Evolutionary conservation across 768 basidiomycete species (phyloP), one percentile per base, ranked within the genome.

Genomic region (Dioszegia aurantiaca): DNA sequence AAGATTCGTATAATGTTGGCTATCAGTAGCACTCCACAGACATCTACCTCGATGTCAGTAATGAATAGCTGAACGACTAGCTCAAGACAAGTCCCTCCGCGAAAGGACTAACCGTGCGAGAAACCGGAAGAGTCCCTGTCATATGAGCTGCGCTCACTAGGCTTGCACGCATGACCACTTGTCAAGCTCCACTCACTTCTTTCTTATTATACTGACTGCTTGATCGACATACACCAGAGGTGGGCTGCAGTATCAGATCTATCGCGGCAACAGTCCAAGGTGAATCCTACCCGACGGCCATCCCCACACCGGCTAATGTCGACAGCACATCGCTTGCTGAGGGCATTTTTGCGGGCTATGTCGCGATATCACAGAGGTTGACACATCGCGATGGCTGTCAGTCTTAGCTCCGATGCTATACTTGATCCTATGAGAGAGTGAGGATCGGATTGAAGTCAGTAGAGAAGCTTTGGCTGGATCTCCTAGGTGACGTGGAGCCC

Each of bases 1-100:
- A 75, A 77, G n/a, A 73, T 65, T 43, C 75, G 62, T 37, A 65
- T 72, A 55, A 74, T 75, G 56, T 77, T 77, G 41, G 75, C 75
- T 17, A 77, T 69, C 14, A 77, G 52, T 9, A 77, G 27, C 14
- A 72, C 71, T 0, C 71, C 71, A 48, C 73, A 76, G n/a, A 74
- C 73, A 48, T 74, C 73, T 76, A 45, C 27, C 11, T 21, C n/a
- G 23, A 17, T 16, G 24, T 46, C 58, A 55, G 58, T 21, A 46
- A 33, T 24, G 3, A 23, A 27, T 12, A 3, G 9, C 17, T 43
- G 40, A 9, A 26, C 39, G 21, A 21, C 9, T n/a, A 42, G 36
- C 10, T 16, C 21, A 16, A n/a, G 6, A 42, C 17, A 5, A n/a
- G 40, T 40, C 19, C 5, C 4, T n/a, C 12, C 39, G n/a, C 8